A percentile compares a stretch with the other conserved stretches of the same genome.
Conservation (phyloP, 352 stramenopile genomes). For the Globisporangium paroecandrum region DNA sequence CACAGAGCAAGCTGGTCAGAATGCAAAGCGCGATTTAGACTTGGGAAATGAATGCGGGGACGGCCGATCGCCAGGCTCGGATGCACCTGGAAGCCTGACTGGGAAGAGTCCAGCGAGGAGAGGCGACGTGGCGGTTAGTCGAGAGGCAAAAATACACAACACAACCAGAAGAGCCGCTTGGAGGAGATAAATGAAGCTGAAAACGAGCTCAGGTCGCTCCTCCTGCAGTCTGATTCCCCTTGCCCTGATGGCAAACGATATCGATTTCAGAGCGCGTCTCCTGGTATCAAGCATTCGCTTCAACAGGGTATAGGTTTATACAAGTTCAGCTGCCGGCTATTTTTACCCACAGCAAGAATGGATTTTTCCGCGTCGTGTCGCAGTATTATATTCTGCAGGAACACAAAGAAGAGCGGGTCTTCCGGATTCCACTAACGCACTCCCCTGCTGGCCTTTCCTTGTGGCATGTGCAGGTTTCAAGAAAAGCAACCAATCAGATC, state of each 20-base stretch:
- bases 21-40: neutral
- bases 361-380: conserved; percentile 11
- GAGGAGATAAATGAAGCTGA: neutral
- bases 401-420: neutral
- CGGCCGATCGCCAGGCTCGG: neutral
- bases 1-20: neutral
- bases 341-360: neutral
- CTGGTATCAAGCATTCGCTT: neutral
- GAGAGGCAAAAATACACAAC: neutral
- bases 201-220: neutral
- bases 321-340: neutral
- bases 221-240: conserved; percentile 1
- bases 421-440: neutral
- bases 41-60: neutral
- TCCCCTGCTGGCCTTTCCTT: neutral
- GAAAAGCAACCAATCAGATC: neutral
- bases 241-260: neutral
- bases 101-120: neutral
- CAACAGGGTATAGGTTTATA: neutral
- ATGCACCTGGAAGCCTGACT: neutral
- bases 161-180: neutral
- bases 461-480: neutral
- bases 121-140: conserved; percentile 2
- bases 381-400: neutral
- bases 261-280: too few species aligned